Evolutionary conservation across 805 yeast species (phyloP), one percentile per base, ranked within the genome.

Genomic region (Candida vaughaniae): DNA sequence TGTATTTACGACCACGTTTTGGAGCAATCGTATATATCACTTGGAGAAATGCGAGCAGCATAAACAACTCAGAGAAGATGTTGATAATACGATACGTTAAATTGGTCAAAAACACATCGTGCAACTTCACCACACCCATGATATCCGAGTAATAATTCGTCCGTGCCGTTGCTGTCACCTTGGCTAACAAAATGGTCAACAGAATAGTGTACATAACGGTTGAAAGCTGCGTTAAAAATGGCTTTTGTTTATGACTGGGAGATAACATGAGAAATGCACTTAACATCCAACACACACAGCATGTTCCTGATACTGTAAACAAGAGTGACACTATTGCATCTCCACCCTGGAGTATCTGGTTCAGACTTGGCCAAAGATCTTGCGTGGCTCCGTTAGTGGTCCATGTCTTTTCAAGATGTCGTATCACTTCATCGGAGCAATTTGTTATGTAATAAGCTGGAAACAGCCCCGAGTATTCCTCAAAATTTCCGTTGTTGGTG

Each of bases 271-370:
- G 63, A 22, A 84, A 58, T 12, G 83, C 42, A 34, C 82, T 60
- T 17, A 86, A 63, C 78, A 85, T 77, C 95, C 95, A 86, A 18
- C 81, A 66, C 11, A 82, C 71, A 5, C 78, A 76, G 42, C 78
- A 77, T 14, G 76, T 64, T 0, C 80, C 77, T 37, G 77, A 68
- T 3, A 73, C 52, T n/a, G 73, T 72, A 56, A 77, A 80, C 29
- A 75, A 58, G 3, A 79, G 58, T 15, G 73, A 69, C 27, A 68
- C 66, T 41, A 64, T 64, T 15, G 66, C 51, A 43, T 63, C 68
- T n/a, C 72, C 73, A 41, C 61, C 62, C 39, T 64, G 33, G 23
- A 25, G 22, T n/a, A 12, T 28, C 6, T 29, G 33, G 16, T 33
- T 29, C 6, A 25, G 17, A 17, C 22, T 14, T 10, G 12, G 22